Base-by-base conservation (phyloP, 2,329 filamentous ascomycete genomes). In the Laburnicola sp. region DNA sequence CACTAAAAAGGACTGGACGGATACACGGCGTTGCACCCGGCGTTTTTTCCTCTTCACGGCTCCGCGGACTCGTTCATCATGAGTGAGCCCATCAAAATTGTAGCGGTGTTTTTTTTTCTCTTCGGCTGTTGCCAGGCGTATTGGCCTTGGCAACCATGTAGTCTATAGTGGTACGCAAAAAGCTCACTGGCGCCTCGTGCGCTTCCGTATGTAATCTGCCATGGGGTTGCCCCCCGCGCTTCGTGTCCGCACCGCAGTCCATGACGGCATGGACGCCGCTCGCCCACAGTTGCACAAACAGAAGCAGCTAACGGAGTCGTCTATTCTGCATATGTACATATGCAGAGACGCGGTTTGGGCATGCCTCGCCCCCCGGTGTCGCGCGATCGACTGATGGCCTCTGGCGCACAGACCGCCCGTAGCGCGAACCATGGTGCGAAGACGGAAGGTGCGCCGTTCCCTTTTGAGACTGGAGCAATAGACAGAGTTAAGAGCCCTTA, bases 21-120 rank as follows among this genome's bases (percentile, higher is more conserved):
- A 51, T 67, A 61, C 57, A 66, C 58, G 68, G 65, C 60, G 67
- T 71, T 68, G 45, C 55, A 59, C 61, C 47, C 60, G 56, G 50
- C 51, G 43, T 45, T 30, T 30, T 43, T 43, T 26, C 32, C 37
- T 30, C 10, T 43, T 43, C 26, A 16, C 42, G 58, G 51, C 45
- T 45, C 43, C 32, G 43, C 34, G 43, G 43, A 37, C 43, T 6
- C 16, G 32, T 28, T 16, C 51, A 54, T 54, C 54, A 41, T 57
- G 16, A 16, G 16, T 16, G 16, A 16, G 16, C 16, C 54, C 48
- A 58, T 50, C 54, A 65, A 66, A 63, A 64, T 65, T 66, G 60
- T 50, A 68, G 62, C 62, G 62, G 60, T 66, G 45, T 40, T 57
- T 32, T 53, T 53, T 46, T 38, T 57, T 32, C 52, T 62, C 52